phyloP scores from a whole-genome alignment of 371 early-diverging fungal species.

The Basidiobolus heterosporus region DNA sequence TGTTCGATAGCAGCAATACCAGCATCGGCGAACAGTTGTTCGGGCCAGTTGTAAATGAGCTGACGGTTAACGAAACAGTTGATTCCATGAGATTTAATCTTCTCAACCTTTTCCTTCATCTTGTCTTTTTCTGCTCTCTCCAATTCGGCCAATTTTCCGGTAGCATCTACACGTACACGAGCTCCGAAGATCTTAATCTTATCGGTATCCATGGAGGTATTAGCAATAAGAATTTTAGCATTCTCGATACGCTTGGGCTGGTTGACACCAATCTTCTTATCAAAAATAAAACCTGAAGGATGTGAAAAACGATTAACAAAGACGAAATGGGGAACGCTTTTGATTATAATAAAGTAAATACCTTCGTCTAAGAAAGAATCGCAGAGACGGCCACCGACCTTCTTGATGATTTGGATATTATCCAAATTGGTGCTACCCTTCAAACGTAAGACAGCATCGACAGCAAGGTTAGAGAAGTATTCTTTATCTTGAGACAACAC shows the following conservation, averaged over 20 bases:
- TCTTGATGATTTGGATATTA: constrained; percentile 98
- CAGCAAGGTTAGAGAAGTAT: constrained; percentile 90
- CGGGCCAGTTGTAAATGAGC: constrained; percentile 99
- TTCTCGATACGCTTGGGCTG: constrained; percentile 91
- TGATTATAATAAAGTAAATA: constrained; percentile 3
- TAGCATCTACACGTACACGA: constrained; percentile 90
- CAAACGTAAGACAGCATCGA: constrained; percentile 90
- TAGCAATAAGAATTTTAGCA: constrained; percentile 93
- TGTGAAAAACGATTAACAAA: background rate
- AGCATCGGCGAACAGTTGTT: constrained; percentile 92
- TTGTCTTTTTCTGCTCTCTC: constrained; percentile 97
- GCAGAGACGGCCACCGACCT: constrained; percentile 85
- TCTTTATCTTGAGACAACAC: constrained; percentile 94
- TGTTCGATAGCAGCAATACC: constrained; percentile 97
- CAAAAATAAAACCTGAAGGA: constrained; percentile 74
- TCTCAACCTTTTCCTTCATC: constrained; percentile 97
- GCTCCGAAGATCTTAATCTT: constrained; percentile 99
- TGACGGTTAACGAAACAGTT: constrained; percentile 99
- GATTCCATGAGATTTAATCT: constrained; percentile 92
- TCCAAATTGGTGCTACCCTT: constrained; percentile 94
- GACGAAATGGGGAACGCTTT: background rate
- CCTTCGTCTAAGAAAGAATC: constrained; percentile 97
- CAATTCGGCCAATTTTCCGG: constrained; percentile 93
- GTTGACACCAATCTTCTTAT: constrained; percentile 96
- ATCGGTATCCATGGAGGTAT: constrained; percentile 99